A percentile compares a stretch with the other conserved stretches of the same genome.
Conservation (phyloP, 2,329 filamentous ascomycete species). For the Trichophaea hybrida region DNA sequence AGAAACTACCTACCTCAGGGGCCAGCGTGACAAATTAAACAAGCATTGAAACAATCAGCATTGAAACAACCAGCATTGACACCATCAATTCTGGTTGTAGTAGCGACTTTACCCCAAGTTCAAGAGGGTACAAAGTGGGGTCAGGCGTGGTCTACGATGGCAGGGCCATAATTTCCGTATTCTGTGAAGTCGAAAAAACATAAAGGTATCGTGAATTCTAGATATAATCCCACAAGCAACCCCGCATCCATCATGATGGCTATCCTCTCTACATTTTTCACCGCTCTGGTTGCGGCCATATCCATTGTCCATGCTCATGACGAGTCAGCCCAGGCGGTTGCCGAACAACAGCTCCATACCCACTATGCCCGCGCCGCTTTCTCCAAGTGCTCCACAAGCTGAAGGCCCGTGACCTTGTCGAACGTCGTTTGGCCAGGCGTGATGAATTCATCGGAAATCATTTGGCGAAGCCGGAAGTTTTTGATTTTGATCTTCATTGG, state of each 20-base stretch:
- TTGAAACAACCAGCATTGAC: too few species aligned
- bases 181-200: too few species aligned
- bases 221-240: too few species aligned
- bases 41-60: too few species aligned
- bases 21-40: too few species aligned
- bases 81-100: too few species aligned
- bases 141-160: too few species aligned
- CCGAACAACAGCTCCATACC: neutral
- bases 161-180: too few species aligned
- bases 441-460: conserved; percentile 1
- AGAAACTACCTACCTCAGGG: too few species aligned
- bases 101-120: too few species aligned
- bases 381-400: conserved; percentile 3
- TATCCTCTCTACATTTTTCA: conserved; percentile 1
- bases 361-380: neutral
- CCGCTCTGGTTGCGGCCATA: neutral
- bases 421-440: neutral
- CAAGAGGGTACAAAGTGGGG: too few species aligned
- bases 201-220: too few species aligned
- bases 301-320: neutral
- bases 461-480: conserved; percentile 1
- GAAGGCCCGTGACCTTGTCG: neutral
- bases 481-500: neutral
- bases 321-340: neutral
- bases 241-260: neutral